Evolutionary conservation across 1,284 basidiomycete genomes (phyloP).

Genomic region (Tylopilus sp.): DNA sequence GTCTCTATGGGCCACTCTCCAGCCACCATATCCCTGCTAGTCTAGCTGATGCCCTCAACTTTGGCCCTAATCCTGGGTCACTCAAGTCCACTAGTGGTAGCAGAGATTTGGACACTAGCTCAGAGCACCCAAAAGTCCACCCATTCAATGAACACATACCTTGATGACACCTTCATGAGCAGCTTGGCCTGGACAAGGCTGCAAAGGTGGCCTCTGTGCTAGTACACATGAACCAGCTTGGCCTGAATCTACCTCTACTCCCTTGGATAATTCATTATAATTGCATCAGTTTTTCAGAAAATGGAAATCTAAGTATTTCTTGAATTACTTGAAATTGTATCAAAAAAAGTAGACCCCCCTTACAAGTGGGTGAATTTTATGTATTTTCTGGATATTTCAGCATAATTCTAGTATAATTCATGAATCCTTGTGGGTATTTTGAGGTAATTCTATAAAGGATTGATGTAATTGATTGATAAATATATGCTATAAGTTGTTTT

Average conservation of each 20-base stretch:
- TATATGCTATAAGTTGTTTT: too few species aligned
- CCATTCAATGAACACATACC: background rate
- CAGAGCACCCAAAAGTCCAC: background rate
- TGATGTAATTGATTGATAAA: too few species aligned
- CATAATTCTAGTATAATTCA: too few species aligned
- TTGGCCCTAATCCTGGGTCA: background rate
- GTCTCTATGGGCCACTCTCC: conserved; percentile 2
- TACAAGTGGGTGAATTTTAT: too few species aligned
- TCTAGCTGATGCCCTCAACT: background rate
- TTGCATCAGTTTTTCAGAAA: too few species aligned
- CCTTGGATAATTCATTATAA: too few species aligned
- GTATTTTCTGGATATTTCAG: too few species aligned
- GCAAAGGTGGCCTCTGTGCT: conserved; percentile 1
- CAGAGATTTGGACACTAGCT: background rate
- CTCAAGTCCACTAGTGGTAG: background rate
- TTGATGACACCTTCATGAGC: background rate
- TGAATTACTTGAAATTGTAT: too few species aligned
- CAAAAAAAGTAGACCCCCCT: too few species aligned
- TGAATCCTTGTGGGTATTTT: too few species aligned
- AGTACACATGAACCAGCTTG: conserved; percentile 2
- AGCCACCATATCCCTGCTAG: background rate
- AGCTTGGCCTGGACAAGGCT: background rate
- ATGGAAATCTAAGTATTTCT: too few species aligned
- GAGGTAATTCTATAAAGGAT: too few species aligned
- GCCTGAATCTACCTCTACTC: conserved; percentile 8